Base-by-base conservation (phyloP, 2,329 filamentous ascomycete species). In the Talaromyces sp. region DNA sequence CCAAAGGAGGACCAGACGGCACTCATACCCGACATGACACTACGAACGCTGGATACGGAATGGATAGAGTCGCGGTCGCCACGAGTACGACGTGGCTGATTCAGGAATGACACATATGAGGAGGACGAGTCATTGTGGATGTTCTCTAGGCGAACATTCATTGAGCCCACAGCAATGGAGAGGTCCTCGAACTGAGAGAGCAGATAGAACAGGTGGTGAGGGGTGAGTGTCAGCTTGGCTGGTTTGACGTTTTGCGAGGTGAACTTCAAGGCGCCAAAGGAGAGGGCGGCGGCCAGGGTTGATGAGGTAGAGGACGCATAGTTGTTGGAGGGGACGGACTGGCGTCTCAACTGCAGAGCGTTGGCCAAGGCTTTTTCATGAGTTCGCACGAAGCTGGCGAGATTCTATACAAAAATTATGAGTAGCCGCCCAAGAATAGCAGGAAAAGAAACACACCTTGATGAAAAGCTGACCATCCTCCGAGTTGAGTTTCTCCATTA, bases 321-420 rank as follows among this genome's bases (percentile, higher is more conserved):
- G 69, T 88, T 85, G 58, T 85, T 85, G 62, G 75, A 71, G 67
- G 89, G 80, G 70, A 85, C 86, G 87, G 84, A 81, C 68, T 87
- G 85, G 73, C 91, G 88, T 77, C 90, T 89, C 72, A 96, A 85
- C 78, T 97, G 94, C 68, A 97, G 84, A 72, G 94, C 94, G 82
- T 98, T 98, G 75, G 95, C 95, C 68, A 99, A 87, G 43, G 93
- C 94, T 81, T 96, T 96, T 81, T 99, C 95, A 83, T 99, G 93
- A 64, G 93, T 97, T 68, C 93, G 92, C 80, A 99, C 93, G 80
- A 97, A 98, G 81, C 90, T 90, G 76, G 94, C 93, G 77, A 99
- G 86, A 85, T 96, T 95, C 94, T 97, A 77, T 54, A 52, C 9
- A 11, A n/a, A 8, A 35, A 8, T 17, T 63, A 69, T 65, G 17